Percentiles rank a stretch among this genome's conserved stretches.
phyloP scores from a whole-genome alignment of 1,284 basidiomycete genomes.

The Cryptococcus sp. region DNA sequence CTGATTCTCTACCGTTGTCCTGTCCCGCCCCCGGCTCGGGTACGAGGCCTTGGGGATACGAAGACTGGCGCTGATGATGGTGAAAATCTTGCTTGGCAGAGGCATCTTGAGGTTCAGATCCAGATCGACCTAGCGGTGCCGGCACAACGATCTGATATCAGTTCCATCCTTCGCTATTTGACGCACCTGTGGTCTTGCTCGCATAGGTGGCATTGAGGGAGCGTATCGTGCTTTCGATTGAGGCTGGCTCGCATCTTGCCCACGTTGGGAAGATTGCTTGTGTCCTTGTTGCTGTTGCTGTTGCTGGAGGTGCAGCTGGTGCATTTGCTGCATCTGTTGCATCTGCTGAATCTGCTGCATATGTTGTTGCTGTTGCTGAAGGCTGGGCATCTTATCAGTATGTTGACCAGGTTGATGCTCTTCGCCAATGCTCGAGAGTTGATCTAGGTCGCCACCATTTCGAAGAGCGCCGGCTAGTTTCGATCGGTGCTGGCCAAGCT shows the following conservation, averaged over 20 bases:
- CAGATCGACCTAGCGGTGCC: conserved; percentile 7
- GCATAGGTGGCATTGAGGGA: conserved; percentile 30
- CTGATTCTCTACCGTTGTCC: conserved; percentile 11
- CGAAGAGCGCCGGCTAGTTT: conserved; percentile 27
- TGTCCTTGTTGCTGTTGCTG: neutral
- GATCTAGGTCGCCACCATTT: conserved; percentile 12
- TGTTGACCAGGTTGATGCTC: conserved; percentile 8
- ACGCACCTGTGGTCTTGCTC: conserved; percentile 23
- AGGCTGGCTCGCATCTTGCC: conserved; percentile 5
- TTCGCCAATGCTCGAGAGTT: conserved; percentile 24
- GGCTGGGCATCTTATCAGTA: neutral
- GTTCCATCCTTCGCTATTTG: no score
- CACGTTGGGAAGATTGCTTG: neutral
- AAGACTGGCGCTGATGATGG: conserved; percentile 9
- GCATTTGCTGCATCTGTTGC: conserved; percentile 1
- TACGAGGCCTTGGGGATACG: conserved; percentile 7
- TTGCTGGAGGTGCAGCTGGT: conserved; percentile 3
- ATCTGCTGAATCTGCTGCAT: conserved; percentile 3
- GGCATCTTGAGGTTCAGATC: conserved; percentile 1
- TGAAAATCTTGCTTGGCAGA: conserved; percentile 7
- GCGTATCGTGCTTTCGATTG: conserved; percentile 8
- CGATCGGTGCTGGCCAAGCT: conserved; percentile 10
- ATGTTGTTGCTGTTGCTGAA: conserved; percentile 2
- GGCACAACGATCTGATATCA: conserved; percentile 23
- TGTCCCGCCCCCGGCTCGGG: conserved; percentile 7